A percentile compares a stretch with the other conserved stretches of the same genome.
Evolutionary conservation across 23 red algal species (phyloP).

Genomic region (Gracilaria caudata): DNA sequence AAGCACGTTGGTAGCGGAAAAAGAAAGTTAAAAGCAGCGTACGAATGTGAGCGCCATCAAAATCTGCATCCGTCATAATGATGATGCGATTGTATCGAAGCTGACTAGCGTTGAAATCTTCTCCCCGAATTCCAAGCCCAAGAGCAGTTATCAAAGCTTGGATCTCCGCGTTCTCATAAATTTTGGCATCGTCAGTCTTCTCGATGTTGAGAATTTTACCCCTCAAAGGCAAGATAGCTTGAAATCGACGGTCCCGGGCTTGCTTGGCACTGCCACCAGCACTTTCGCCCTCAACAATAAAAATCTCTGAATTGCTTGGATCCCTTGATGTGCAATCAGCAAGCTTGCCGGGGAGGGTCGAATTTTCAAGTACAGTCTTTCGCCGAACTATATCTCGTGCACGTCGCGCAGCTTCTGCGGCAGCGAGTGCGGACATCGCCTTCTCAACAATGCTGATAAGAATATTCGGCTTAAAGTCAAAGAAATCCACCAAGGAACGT

Average conservation of each 20-base stretch:
- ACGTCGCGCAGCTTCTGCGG: slow-evolving; percentile 92
- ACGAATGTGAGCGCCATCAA: slow-evolving; percentile 98
- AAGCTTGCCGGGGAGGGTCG: slow-evolving; percentile 96
- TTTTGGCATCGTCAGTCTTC: slow-evolving; percentile 88
- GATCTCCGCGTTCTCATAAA: slow-evolving; percentile 95
- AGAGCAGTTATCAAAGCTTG: slow-evolving; percentile 94
- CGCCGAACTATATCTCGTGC: slow-evolving; percentile 93
- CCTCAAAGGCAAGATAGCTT: slow-evolving; percentile 94
- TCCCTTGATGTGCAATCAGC: slow-evolving; percentile 90
- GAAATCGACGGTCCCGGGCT: slow-evolving; percentile 88
- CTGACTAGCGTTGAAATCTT: slow-evolving; percentile 75
- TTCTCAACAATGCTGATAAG: slow-evolving; percentile 77
- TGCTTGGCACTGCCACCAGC: slow-evolving; percentile 99
- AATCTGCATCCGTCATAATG: slow-evolving; percentile 99
- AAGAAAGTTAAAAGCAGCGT: slow-evolving; percentile 99
- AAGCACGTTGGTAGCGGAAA: slow-evolving; percentile 90
- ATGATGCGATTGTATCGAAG: slow-evolving; percentile 96
- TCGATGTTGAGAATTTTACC: slow-evolving; percentile 99
- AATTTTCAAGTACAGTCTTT: slow-evolving; percentile 90
- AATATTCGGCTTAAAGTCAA: slow-evolving; percentile 81
- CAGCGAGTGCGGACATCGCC: slow-evolving; percentile 72
- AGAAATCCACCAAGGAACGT: slow-evolving; percentile 75
- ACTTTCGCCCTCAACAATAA: slow-evolving; percentile 97
- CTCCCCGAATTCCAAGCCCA: slow-evolving; percentile 87
- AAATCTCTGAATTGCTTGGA: slow-evolving; percentile 82